These are phyloP conservation scores for Clarkia xantiana DNA, from an alignment of 345 rosid species.

Conservation along the genomic window DNA sequence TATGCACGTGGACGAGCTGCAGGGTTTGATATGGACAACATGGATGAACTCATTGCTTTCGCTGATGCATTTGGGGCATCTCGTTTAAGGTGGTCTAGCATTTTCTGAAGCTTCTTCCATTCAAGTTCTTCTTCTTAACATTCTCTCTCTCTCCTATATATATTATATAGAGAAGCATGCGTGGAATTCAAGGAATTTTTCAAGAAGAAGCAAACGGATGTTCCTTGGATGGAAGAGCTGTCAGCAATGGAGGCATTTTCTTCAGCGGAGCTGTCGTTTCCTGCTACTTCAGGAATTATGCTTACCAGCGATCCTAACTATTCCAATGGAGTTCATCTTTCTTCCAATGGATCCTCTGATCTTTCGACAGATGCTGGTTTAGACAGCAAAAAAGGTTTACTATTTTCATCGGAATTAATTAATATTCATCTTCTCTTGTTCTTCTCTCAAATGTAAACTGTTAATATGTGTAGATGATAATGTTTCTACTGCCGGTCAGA, in stretches of 20 bases:
- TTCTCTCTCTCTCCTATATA: conserved; percentile 3
- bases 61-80: conserved; percentile 80
- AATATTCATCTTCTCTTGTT: background rate
- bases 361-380: conserved; percentile 21
- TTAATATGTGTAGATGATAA: conserved; percentile 30
- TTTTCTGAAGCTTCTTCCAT: background rate
- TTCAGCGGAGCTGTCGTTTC: conserved; percentile 34
- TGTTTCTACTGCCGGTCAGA: conserved; percentile 6
- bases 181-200: conserved; percentile 58
- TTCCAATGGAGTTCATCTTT: conserved; percentile 15
- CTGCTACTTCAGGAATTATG: conserved; percentile 51
- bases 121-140: background rate
- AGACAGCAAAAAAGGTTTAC: conserved; percentile 31
- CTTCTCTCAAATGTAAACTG: conserved; percentile 1
- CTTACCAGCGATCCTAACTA: conserved; percentile 38
- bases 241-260: conserved; percentile 63
- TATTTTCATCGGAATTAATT: background rate
- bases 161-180: conserved; percentile 45
- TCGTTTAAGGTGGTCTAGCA: conserved; percentile 34
- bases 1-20: conserved; percentile 70
- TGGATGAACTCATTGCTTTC: conserved; percentile 58
- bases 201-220: conserved; percentile 57
- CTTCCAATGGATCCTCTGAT: conserved; percentile 19
- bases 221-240: conserved; percentile 77
- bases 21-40: conserved; percentile 52